Evolutionary conservation across 495 filamentous ascomycete species (phyloP), one percentile per base, ranked within the genome.

Genomic region (Ramalina intermedia): DNA sequence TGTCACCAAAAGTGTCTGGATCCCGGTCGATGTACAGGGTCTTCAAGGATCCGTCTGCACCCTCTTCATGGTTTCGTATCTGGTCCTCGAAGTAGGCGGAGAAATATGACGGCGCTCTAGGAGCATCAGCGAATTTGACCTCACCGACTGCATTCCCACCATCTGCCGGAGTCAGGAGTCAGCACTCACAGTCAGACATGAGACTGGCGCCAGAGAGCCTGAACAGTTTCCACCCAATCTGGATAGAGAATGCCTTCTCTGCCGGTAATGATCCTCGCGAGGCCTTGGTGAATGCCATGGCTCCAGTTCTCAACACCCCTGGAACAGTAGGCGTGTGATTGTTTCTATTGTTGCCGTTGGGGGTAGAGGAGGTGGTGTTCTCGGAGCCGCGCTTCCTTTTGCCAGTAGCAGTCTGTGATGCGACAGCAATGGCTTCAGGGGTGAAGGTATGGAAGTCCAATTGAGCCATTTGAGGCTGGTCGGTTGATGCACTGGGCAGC

Each of bases 21-120:
- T 98, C 91, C 37, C 90, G 80, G 67, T 98, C 90, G 61, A 98
- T 96, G 64, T 93, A 96, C 18, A 96, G 74, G 5, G 90, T 94
- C 46, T 76, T 69, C 44, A 72, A 50, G 26, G 45, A 47, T 23
- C 57, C 55, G 9, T 66, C 69, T 36, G 75, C 69, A 50, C 74
- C 74, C 50, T 73, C 65, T n/a, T 71, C 72, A 48, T 76, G 69
- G 41, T 75, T 73, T 44, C 74, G 74, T 16, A 98, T 61, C 65
- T 96, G 89, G 53, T 84, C 82, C 49, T 79, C 77, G 68, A 98
- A 98, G 67, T 88, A 96, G 53, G 83, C 82, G 18, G 91, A 94
- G 64, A 98, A 96, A 64, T 96, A 98, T 52, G 91, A 96, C 57
- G 90, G 90, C 66, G 89, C 90, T 96, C 70, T 73, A 70, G 63